Evolutionary conservation across 129 eudicot species (phyloP).

Genomic region (carrot (Daucus carota)): DH1_v3.0 NC_030388.2:31611001-31611500

Average conservation of each 20-base stretch:
- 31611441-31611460: too few species aligned
- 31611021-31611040: slow-evolving; percentile 25
- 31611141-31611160: neutral
- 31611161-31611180: slow-evolving; percentile 11
- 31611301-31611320: too few species aligned
- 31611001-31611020: slow-evolving; percentile 27
- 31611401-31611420: too few species aligned
- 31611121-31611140: slow-evolving; percentile 15
- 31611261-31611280: neutral
- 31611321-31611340: too few species aligned
- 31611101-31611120: slow-evolving; percentile 17
- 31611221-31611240: neutral
- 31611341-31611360: too few species aligned
- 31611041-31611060: slow-evolving; percentile 25
- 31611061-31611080: slow-evolving; percentile 22
- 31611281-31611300: neutral
- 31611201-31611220: slow-evolving; percentile 7
- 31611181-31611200: neutral
- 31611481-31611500: too few species aligned
- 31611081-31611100: slow-evolving; percentile 14
- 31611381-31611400: too few species aligned
- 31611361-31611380: too few species aligned
- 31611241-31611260: neutral
- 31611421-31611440: too few species aligned
- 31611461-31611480: too few species aligned